Percentiles rank a stretch among this genome's conserved stretches.
Conservation (phyloP, 148 eudicot genomes). For the Vaccinium macrocarpon region DNA sequence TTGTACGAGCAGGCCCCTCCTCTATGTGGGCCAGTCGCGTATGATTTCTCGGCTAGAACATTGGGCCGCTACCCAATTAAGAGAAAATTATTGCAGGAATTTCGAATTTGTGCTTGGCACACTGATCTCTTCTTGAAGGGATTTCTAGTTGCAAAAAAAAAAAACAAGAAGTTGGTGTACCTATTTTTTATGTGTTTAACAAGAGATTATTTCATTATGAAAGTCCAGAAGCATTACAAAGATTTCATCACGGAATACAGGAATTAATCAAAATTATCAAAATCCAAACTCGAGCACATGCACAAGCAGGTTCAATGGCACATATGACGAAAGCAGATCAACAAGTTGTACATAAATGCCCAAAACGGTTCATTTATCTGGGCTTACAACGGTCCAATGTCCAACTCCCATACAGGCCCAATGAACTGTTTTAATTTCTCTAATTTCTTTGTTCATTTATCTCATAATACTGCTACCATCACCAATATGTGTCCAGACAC, state of each 20-base stretch:
- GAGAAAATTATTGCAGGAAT: neutral
- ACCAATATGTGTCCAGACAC: neutral
- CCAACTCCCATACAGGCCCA: neutral
- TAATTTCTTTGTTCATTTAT: neutral
- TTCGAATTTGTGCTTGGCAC: neutral
- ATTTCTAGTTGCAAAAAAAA: neutral
- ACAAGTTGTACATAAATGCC: too few relatives aligned
- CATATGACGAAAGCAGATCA: too few relatives aligned
- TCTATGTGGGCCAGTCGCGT: neutral
- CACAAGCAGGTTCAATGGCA: too few relatives aligned
- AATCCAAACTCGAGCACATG: too few relatives aligned
- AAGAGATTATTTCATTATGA: too few relatives aligned
- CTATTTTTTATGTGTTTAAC: too few relatives aligned
- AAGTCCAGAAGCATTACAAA: too few relatives aligned
- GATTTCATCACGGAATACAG: too few relatives aligned
- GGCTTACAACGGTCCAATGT: neutral
- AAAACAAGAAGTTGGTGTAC: neutral
- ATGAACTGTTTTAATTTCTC: neutral
- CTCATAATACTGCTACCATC: neutral
- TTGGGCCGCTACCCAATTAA: neutral
- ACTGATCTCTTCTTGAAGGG: neutral
- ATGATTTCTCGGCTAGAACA: too few relatives aligned
- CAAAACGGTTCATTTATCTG: too few relatives aligned
- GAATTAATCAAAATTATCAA: too few relatives aligned
- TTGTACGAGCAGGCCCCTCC: neutral